A percentile compares a stretch with the other conserved stretches of the same genome.
Conservation (phyloP, 306 rosid genomes). For the Trichosanthes truncata region DNA sequence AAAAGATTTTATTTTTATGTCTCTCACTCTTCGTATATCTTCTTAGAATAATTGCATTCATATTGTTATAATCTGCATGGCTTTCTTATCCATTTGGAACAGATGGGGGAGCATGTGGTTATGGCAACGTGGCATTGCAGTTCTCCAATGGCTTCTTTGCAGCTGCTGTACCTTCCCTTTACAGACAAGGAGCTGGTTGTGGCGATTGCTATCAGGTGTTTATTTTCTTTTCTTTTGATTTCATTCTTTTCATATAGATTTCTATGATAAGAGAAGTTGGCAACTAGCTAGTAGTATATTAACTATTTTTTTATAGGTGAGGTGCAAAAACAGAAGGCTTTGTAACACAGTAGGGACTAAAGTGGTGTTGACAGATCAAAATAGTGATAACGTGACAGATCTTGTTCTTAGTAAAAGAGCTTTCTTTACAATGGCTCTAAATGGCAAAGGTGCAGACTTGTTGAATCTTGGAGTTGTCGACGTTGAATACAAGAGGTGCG, state of each 20-base stretch:
- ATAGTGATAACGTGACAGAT: conserved; percentile 24
- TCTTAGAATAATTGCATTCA: too few species aligned
- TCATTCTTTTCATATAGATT: neutral
- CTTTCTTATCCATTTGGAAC: neutral
- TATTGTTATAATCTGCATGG: too few species aligned
- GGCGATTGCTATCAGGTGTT: neutral
- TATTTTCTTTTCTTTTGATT: too few species aligned
- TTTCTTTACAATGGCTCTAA: conserved; percentile 53
- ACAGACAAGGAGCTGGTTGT: conserved; percentile 7
- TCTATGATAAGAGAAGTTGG: neutral
- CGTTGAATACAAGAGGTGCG: conserved; percentile 69
- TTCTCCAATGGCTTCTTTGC: neutral
- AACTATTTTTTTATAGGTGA: neutral
- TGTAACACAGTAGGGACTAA: neutral
- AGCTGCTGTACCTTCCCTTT: conserved; percentile 6
- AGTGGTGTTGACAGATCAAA: neutral
- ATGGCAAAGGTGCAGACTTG: conserved; percentile 28
- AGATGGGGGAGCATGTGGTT: conserved; percentile 6
- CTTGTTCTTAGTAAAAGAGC: conserved; percentile 72
- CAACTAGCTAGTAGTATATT: neutral
- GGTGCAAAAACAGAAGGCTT: neutral
- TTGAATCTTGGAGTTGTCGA: conserved; percentile 56
- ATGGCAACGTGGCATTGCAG: neutral
- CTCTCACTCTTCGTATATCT: too few species aligned
- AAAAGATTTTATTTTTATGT: too few species aligned